A percentile compares a stretch with the other conserved stretches of the same genome.
These are phyloP conservation scores for Globisporangium splendens DNA, from an alignment of 352 stramenopile genomes.

Conservation along the genomic window DNA sequence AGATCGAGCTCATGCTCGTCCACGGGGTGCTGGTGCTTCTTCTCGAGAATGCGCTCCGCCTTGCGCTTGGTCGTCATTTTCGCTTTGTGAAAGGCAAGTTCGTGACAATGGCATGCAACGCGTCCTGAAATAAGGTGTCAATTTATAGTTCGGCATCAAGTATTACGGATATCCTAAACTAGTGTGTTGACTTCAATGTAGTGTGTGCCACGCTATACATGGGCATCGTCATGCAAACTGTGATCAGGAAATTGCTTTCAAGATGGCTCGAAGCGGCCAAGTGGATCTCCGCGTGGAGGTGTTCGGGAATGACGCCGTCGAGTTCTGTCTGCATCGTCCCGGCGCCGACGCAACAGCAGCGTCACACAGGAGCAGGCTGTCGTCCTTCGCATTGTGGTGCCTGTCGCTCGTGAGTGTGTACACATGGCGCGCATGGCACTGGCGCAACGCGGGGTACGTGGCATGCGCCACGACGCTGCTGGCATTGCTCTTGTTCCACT, in stretches of 20 bases:
- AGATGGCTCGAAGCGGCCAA: conserved; percentile 14
- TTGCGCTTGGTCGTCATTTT: conserved; percentile 28
- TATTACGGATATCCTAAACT: neutral
- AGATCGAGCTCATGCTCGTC: conserved; percentile 66
- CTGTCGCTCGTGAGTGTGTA: neutral
- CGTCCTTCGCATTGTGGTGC: neutral
- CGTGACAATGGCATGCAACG: too few species aligned
- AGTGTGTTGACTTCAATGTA: neutral
- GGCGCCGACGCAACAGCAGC: neutral
- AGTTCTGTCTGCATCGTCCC: conserved; percentile 40
- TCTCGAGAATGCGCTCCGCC: conserved; percentile 41
- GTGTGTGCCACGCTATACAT: conserved; percentile 9
- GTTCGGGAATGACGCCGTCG: conserved; percentile 45
- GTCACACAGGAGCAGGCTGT: neutral
- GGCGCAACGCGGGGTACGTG: neutral
- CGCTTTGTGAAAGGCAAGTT: neutral
- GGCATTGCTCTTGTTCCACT: conserved; percentile 6
- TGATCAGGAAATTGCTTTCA: neutral
- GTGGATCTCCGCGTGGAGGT: conserved; percentile 50
- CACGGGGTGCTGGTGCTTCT: conserved; percentile 40
- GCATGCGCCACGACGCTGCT: neutral
- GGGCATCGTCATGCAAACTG: neutral
- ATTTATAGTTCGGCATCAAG: too few species aligned
- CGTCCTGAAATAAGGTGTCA: too few species aligned
- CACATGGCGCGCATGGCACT: conserved; percentile 19